These are phyloP conservation scores for Phytophthora europaea DNA, from an alignment of 352 stramenopile genomes.

Conservation along the genomic window DNA sequence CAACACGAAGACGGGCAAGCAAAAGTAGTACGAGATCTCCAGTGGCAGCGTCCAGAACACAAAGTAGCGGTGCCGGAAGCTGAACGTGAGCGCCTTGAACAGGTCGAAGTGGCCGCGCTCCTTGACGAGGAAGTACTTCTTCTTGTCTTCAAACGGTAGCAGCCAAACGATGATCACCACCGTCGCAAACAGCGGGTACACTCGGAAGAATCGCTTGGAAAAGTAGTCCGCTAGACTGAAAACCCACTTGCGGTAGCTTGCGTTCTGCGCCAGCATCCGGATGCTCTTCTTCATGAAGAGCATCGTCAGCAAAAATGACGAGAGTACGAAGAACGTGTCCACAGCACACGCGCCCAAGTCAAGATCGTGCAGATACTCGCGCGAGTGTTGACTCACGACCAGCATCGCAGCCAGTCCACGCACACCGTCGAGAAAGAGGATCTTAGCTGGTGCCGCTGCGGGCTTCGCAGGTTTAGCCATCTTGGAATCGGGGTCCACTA, in stretches of 20 bases:
- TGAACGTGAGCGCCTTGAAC: conserved; percentile 56
- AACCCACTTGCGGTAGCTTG: conserved; percentile 29
- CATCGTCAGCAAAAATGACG: conserved; percentile 52
- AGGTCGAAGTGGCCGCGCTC: conserved; percentile 47
- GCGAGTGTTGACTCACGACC: conserved; percentile 47
- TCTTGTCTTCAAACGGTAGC: conserved; percentile 38
- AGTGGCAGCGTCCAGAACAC: conserved; percentile 71
- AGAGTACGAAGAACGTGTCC: conserved; percentile 58
- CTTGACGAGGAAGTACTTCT: conserved; percentile 47
- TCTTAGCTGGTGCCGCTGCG: conserved; percentile 31
- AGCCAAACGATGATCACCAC: conserved; percentile 38
- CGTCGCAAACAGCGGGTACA: conserved; percentile 44
- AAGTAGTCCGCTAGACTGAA: conserved; percentile 45
- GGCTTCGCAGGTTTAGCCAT: conserved; percentile 15
- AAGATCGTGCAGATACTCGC: conserved; percentile 39
- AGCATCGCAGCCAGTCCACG: conserved; percentile 55
- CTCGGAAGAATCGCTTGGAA: conserved; percentile 49
- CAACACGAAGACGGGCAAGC: conserved; percentile 47
- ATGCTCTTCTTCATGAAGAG: conserved; percentile 52
- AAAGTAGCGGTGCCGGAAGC: conserved; percentile 42
- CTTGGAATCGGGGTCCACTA: conserved; percentile 17
- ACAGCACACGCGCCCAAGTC: conserved; percentile 42
- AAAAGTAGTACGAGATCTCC: conserved; percentile 63
- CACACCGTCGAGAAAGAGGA: conserved; percentile 55
- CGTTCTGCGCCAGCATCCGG: conserved; percentile 30